Percentiles rank a stretch among this genome's conserved stretches.
Conservation (phyloP, 2,329 filamentous ascomycete species). For the Pyrenophora tritici-repentis region DNA sequence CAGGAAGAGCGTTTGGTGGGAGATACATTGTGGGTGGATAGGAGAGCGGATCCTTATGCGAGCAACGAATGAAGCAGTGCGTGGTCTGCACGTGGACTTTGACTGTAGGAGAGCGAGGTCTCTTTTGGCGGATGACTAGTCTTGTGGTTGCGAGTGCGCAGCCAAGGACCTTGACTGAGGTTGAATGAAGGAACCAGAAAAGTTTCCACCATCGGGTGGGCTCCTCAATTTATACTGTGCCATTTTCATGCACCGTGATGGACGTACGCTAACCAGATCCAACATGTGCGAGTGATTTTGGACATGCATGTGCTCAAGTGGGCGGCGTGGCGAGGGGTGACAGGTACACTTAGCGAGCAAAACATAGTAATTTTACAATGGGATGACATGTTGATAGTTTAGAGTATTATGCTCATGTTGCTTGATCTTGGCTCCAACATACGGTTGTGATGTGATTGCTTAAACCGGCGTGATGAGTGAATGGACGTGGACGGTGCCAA, state of each 20-base stretch:
- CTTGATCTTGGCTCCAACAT: neutral
- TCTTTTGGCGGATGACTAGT: conserved; percentile 21
- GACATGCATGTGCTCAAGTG: conserved; percentile 15
- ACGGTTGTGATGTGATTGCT: neutral
- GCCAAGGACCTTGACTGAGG: conserved; percentile 12
- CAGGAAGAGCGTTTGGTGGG: conserved; percentile 42
- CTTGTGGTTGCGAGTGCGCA: conserved; percentile 10
- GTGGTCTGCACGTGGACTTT: conserved; percentile 34
- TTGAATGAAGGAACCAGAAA: conserved; percentile 28
- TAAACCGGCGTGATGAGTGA: neutral
- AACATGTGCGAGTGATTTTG: neutral
- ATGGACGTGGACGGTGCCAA: conserved; percentile 7
- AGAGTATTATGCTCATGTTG: no score
- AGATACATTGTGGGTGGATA: conserved; percentile 38
- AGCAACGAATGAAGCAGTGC: conserved; percentile 41
- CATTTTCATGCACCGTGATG: conserved; percentile 20
- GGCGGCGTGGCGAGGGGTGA: neutral
- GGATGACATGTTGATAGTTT: neutral
- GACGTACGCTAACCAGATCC: conserved; percentile 17
- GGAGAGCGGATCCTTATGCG: conserved; percentile 41
- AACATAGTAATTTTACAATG: neutral
- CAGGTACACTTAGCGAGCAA: neutral
- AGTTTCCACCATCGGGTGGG: conserved; percentile 27
- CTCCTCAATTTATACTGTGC: conserved; percentile 25
- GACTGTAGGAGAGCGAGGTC: conserved; percentile 30